These are phyloP conservation scores for Pseudogymnoascus sp. DNA, from an alignment of 2,329 filamentous ascomycete species.

Conservation along the genomic window DNA sequence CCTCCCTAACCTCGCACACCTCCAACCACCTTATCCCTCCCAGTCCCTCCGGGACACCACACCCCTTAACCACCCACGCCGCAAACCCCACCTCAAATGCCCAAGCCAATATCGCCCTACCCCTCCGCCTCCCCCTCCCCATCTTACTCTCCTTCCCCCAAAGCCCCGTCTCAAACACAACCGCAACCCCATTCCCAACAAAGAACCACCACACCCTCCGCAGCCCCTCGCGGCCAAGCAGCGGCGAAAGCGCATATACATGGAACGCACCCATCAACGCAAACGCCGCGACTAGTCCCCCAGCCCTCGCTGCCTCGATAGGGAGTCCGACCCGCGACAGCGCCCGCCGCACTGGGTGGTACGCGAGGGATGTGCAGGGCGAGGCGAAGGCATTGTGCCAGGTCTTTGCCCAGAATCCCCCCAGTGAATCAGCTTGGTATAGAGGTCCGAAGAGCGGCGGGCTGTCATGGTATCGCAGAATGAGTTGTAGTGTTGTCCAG, in stretches of 20 bases:
- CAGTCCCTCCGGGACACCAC: constrained; percentile 28
- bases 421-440: constrained; percentile 30
- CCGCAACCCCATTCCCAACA: constrained; percentile 31
- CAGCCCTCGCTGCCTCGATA: constrained; percentile 24
- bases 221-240: constrained; percentile 26
- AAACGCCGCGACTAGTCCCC: constrained; percentile 32
- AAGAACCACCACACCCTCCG: constrained; percentile 31
- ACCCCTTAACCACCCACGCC: constrained; percentile 27
- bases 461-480: constrained; percentile 30
- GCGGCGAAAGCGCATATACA: constrained; percentile 29
- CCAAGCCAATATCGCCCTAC: constrained; percentile 28
- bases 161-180: constrained; percentile 25
- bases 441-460: constrained; percentile 33
- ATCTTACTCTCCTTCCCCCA: constrained; percentile 25
- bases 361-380: constrained; percentile 32
- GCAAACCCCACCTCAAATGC: constrained; percentile 27
- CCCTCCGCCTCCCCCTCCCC: constrained; percentile 21
- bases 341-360: constrained; percentile 27
- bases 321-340: constrained; percentile 28
- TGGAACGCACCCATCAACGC: constrained; percentile 33
- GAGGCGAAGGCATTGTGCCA: constrained; percentile 36
- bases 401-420: constrained; percentile 33
- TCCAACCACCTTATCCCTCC: constrained; percentile 26
- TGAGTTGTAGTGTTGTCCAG: constrained; percentile 31
- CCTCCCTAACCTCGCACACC: constrained; percentile 18